Base-by-base conservation (phyloP, 23 red algal species). In the Cyanidioschyzon merolae region DNA sequence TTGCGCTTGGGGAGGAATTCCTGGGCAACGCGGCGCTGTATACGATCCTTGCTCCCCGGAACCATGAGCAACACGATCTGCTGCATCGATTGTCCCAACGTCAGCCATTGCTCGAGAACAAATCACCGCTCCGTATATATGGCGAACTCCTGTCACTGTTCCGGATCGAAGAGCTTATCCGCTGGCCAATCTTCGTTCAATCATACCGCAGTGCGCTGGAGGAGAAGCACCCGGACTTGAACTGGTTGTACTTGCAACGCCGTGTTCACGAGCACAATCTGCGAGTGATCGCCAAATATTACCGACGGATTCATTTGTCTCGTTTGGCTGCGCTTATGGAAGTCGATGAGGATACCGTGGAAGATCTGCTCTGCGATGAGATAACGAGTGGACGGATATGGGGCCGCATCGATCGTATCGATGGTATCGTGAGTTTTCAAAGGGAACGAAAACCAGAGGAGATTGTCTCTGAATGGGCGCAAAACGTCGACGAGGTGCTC, bases 211-310 rank as follows among this genome's bases (percentile, higher is more conserved):
- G 34, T 15, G 79, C 83, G 51, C 75, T 90, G 40, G 88, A 88
- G 39, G 39, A 24, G 0, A 17, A 39, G 1, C 29, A 38, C 58
- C 50, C 79, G 17, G 81, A 86, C 45, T 54, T 90, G 32, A 79
- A 79, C 26, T 95, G 90, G 90, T 51, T 74, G 30, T 58, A 76
- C 17, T 74, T 98, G 57, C 84, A 89, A 51, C 75, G 84, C 57
- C 86, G 94, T 37, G 83, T 90, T 0, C 90, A 84, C 26, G 94
- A 98, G 79, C 94, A 98, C 71, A 98, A 98, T 57, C 83, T 98
- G 18, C 94, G 94, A n/a, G 94, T 98, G 39, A 75, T 84, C 57
- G 77, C 83, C 2, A 74, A 79, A 29, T 91, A 98, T 58, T 98
- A 98, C 74, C 77, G 88, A 34, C 83, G 88, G 39, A 86, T 98